Evolutionary conservation across 129 eudicot species (phyloP).

Genomic region (Cynara cardunculus): DNA sequence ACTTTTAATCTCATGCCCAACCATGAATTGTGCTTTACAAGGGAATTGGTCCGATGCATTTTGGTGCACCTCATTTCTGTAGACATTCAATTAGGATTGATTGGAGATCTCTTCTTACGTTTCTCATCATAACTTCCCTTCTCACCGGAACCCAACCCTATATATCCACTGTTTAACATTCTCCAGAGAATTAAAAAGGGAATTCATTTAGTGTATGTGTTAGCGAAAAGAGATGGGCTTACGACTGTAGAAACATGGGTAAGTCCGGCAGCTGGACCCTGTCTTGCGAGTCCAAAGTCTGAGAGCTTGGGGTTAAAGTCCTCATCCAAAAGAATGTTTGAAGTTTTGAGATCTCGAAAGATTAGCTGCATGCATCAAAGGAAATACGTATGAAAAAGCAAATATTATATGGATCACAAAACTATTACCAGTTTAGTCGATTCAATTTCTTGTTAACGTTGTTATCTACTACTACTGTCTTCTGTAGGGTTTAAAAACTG

Average conservation of each 20-base stretch:
- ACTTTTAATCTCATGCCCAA: too few relatives aligned
- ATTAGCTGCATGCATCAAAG: slow-evolving; percentile 52
- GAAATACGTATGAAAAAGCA: background rate
- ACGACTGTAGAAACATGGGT: slow-evolving; percentile 83
- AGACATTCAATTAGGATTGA: too few relatives aligned
- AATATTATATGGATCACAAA: background rate
- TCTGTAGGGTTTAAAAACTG: background rate
- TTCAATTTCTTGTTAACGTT: background rate
- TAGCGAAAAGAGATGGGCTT: slow-evolving; percentile 25
- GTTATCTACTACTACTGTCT: background rate
- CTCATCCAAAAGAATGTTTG: slow-evolving; percentile 81
- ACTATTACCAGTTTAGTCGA: background rate
- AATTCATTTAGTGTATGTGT: background rate
- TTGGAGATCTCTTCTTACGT: too few relatives aligned
- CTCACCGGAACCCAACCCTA: background rate
- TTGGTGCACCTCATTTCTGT: too few relatives aligned
- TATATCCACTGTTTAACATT: too few relatives aligned
- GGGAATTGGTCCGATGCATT: too few relatives aligned
- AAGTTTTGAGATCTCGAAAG: slow-evolving; percentile 83
- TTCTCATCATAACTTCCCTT: too few relatives aligned
- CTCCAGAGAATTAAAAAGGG: background rate
- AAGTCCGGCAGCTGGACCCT: slow-evolving; percentile 81
- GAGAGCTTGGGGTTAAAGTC: slow-evolving; percentile 83
- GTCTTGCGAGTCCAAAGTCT: slow-evolving; percentile 89
- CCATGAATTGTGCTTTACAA: too few relatives aligned